Percentiles rank a stretch among this genome's conserved stretches.
Conservation (phyloP, 2,329 filamentous ascomycete genomes). For the Stachybotrys chlorohalonatus region DNA sequence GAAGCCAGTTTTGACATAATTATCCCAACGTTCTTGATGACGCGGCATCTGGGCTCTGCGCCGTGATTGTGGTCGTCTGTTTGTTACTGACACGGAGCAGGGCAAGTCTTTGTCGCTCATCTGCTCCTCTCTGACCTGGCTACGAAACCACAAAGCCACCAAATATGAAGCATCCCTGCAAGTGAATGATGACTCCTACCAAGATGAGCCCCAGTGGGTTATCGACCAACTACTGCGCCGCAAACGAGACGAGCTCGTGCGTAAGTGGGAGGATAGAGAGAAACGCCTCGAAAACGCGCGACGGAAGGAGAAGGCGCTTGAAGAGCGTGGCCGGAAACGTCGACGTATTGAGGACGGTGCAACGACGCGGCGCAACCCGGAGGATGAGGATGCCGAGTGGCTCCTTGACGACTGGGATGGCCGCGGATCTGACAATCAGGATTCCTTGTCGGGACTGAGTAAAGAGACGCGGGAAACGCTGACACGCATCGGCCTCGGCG, state of each 20-base stretch:
- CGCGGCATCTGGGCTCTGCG: too few relatives aligned
- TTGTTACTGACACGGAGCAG: slow-evolving; percentile 21
- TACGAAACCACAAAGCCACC: slow-evolving; percentile 68
- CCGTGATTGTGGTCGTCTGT: neutral
- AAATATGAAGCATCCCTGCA: slow-evolving; percentile 44
- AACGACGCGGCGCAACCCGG: slow-evolving; percentile 9
- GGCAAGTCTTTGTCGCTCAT: slow-evolving; percentile 91
- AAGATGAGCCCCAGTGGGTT: slow-evolving; percentile 79
- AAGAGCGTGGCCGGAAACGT: slow-evolving; percentile 38
- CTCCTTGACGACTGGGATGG: slow-evolving; percentile 63
- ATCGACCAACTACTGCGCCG: slow-evolving; percentile 64
- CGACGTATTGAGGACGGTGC: slow-evolving; percentile 30
- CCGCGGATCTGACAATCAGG: slow-evolving; percentile 17
- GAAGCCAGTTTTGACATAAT: too few relatives aligned
- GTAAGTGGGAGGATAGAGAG: slow-evolving; percentile 65
- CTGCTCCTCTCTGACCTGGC: slow-evolving; percentile 81
- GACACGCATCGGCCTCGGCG: slow-evolving; percentile 49
- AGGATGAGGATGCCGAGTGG: slow-evolving; percentile 60
- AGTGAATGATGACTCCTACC: slow-evolving; percentile 30
- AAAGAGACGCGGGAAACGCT: slow-evolving; percentile 68
- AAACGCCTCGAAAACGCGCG: slow-evolving; percentile 57
- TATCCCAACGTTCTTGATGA: too few relatives aligned
- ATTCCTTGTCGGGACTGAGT: slow-evolving; percentile 51
- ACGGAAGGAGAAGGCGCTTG: slow-evolving; percentile 50
- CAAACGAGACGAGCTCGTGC: slow-evolving; percentile 56